These are phyloP conservation scores for Hsuehochloa calcarea DNA, from an alignment of 176 grass and related monocot species.

Conservation along the genomic window DNA sequence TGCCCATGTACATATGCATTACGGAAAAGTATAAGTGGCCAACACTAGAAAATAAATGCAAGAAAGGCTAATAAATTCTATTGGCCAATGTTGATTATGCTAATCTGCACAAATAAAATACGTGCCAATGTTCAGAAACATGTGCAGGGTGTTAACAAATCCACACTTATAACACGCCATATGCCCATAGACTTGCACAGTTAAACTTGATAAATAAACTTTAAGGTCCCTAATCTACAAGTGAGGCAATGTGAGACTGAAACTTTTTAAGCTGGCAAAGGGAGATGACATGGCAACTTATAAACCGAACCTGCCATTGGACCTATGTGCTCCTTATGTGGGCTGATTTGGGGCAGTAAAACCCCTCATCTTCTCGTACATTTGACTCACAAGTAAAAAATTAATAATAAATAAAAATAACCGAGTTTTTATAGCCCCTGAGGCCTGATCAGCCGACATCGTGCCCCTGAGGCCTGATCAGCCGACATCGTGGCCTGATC, in stretches of 20 bases:
- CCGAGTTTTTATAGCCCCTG: neutral
- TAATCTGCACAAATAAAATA: neutral
- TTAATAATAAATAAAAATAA: too few species aligned
- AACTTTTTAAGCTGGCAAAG: neutral
- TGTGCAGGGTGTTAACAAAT: neutral
- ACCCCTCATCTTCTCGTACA: too few species aligned
- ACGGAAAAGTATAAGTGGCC: neutral
- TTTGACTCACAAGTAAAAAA: neutral
- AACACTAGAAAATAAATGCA: neutral
- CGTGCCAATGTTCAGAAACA: neutral
- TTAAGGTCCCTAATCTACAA: neutral
- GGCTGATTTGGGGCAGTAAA: neutral
- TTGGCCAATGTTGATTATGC: conserved; percentile 15
- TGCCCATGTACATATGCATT: neutral
- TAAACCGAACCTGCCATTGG: neutral
- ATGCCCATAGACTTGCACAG: neutral
- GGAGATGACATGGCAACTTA: neutral
- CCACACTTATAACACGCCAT: neutral
- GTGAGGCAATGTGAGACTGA: neutral
- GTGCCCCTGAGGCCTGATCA: neutral
- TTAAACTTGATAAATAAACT: conserved; percentile 11
- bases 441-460: neutral
- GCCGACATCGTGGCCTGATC: too few species aligned
- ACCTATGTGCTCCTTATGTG: neutral
- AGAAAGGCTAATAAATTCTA: conserved; percentile 1